Evolutionary conservation across 1,284 basidiomycete genomes (phyloP), one percentile per base, ranked within the genome.

Genomic region (Sparassis latifolia): DNA sequence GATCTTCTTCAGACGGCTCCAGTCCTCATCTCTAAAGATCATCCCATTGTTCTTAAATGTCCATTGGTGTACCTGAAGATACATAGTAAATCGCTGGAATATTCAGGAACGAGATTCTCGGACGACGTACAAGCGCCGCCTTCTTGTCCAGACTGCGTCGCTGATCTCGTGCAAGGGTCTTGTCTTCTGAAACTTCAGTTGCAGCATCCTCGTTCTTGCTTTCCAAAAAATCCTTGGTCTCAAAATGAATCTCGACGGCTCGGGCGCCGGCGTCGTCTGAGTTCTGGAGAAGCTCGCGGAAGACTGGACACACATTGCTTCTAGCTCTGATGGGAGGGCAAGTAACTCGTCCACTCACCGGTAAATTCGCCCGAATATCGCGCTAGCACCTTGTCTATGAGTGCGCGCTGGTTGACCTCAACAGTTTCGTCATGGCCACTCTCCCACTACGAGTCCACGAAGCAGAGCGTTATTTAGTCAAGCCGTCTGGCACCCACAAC

Each of bases 311-410:
- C 12, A 30, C 42, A 1, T 1, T 37, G 12, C 35, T 6, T 12
- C 12, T 37, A 12, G 12, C 7, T 37, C 12, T 37, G 7, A 37
- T 7, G 12, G 35, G 35, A 12, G 6, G 12, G 6, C 35, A 37
- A 37, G 35, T 37, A 37, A 7, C 7, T 20, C 20, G 6, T 37
- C 35, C 12, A 12, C 72, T 53, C 55, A 80, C 83, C 81, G 3
- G 92, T 95, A 59, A 92, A 90, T 70, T 97, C 94, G 49, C 92
- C 95, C 28, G 90, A 92, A 66, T 98, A 99, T 42, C 96, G 78
- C 20, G 95, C 92, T 28, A 97, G 80, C 39, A 96, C 92, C 69
- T 92, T 94, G 73, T 95, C 92, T 52, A 96, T 94, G 47, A 96
- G 75, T 6, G 92, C 92, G 29, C 95, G 80, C 69, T 98, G 96